Base-by-base conservation (phyloP, 768 basidiomycete genomes). In the Trametes sanguinea region DNA sequence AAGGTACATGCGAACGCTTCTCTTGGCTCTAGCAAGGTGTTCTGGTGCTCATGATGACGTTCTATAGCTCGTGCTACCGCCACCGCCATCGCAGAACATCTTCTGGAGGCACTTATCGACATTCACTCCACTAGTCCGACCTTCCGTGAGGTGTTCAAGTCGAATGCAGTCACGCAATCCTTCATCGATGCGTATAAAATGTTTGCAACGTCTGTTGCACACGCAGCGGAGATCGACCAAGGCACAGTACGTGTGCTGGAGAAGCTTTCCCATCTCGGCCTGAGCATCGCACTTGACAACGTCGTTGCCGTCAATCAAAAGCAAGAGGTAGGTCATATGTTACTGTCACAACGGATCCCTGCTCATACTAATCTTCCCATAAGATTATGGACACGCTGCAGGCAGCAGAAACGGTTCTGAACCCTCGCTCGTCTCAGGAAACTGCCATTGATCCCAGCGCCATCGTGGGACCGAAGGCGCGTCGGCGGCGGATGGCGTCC, bases 91-190 rank as follows among this genome's bases (percentile, higher is more conserved):
- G 83, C 85, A 69, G 88, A 90, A 69, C 76, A 76, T 5, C 77
- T 94, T 14, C 72, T 90, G 0, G 88, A 88, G 69, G 85, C 88
- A 54, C 72, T 94, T 51, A 85, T 92, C 64, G 80, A 83, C 35
- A 76, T 92, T 35, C 90, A 94, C 64, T 78, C 83, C 1, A 81
- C 85, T 0, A 85, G 82, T 63, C 69, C 81, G 0, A 83, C 84
- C 0, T 93, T 94, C 74, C 84, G 89, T 11, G 82, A 87, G 57
- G 71, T 88, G 1, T 93, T 94, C 75, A 85, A 80, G 65, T 90
- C 88, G 0, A 87, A 89, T 57, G 85, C 83, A 57, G 83, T 83
- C 9, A 88, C 87, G 0, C 84, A 86, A 57, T 63, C 85, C 8
- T 90, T 91, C 63, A 77, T 92, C 7, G 83, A 86, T 29, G 83